phyloP scores from a whole-genome alignment of 2,329 filamentous ascomycete genomes.

The Sclerotinia minor region DNA sequence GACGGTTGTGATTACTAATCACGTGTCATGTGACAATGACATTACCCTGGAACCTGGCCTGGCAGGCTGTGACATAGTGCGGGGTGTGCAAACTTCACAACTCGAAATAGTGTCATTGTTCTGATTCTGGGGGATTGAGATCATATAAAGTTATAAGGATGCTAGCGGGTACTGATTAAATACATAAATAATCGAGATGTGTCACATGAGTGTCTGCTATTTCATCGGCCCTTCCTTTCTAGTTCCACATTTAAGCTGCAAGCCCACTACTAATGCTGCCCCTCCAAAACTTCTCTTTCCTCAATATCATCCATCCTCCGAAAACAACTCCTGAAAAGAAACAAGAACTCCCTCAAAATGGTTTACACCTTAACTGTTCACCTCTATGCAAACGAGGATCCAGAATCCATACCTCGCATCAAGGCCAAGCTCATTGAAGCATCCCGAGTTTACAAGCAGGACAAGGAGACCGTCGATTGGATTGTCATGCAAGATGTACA shows the following conservation, averaged over 20 bases:
- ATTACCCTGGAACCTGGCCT: too few relatives aligned
- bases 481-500: conserved; percentile 75
- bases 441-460: conserved; percentile 69
- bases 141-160: too few relatives aligned
- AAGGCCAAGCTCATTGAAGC: conserved; percentile 73
- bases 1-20: too few relatives aligned
- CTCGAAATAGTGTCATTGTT: too few relatives aligned
- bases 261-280: not conserved
- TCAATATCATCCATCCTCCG: not conserved
- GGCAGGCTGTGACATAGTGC: too few relatives aligned
- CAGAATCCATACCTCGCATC: conserved; percentile 63
- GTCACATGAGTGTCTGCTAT: conserved; percentile 5
- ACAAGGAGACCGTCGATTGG: conserved; percentile 70
- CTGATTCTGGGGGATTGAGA: too few relatives aligned
- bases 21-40: too few relatives aligned
- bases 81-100: too few relatives aligned
- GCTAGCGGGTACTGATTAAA: too few relatives aligned
- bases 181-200: too few relatives aligned
- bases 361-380: conserved; percentile 70
- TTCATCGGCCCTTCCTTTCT: conserved; percentile 18
- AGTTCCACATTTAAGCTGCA: conserved; percentile 21
- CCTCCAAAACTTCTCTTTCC: conserved; percentile 7
- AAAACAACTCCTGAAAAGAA: not conserved
- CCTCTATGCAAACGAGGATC: conserved; percentile 67
- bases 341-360: conserved; percentile 48